A percentile compares a stretch with the other conserved stretches of the same genome.
phyloP scores from a whole-genome alignment of 495 filamentous ascomycete genomes.

The Aspergillus heteromorphus region DNA sequence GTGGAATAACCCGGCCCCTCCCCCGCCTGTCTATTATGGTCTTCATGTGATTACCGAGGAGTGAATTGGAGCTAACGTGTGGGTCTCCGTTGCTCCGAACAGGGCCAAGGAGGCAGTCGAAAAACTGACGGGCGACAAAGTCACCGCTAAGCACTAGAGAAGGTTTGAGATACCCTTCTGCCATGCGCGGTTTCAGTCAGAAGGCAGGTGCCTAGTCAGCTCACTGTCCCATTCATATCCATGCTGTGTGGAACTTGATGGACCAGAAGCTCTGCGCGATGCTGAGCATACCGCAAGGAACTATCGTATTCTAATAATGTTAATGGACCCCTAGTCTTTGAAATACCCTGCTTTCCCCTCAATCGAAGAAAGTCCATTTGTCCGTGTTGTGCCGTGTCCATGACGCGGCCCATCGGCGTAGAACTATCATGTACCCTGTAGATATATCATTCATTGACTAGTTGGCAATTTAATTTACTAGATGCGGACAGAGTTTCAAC shows the following conservation, averaged over 20 bases:
- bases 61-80: conserved; percentile 32
- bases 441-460: no score
- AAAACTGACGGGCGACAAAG: conserved; percentile 88
- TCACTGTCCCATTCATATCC: not conserved
- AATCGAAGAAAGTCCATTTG: not conserved
- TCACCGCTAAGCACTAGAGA: conserved; percentile 94
- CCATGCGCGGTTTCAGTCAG: conserved; percentile 17
- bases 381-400: not conserved
- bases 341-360: not conserved
- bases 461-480: no score
- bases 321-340: not conserved
- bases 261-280: not conserved
- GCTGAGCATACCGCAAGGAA: not conserved
- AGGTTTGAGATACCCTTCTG: conserved; percentile 49
- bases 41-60: conserved; percentile 25
- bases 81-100: conserved; percentile 27
- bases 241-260: not conserved
- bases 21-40: conserved; percentile 3
- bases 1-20: conserved; percentile 29
- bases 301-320: not conserved
- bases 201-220: not conserved
- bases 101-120: conserved; percentile 97
- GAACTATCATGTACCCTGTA: no score
- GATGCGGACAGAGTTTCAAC: no score
- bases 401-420: no score